Evolutionary conservation across 2,329 filamentous ascomycete genomes (phyloP).

Genomic region (Alternaria sp.): DNA sequence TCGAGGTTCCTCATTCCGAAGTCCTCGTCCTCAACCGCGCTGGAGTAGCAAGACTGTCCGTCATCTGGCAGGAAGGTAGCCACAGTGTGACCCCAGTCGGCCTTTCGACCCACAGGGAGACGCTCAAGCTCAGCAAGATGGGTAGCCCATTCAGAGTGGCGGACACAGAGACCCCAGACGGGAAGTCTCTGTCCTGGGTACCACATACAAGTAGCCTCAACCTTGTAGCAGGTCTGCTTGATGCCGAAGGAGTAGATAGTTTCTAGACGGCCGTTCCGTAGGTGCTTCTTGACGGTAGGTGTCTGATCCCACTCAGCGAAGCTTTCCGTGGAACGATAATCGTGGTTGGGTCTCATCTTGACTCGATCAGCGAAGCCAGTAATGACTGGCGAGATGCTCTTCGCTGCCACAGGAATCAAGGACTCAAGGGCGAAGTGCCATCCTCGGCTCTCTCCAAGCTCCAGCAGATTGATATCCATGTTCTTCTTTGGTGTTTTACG

Average conservation of each 20-base stretch:
- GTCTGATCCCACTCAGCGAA: constrained; percentile 30
- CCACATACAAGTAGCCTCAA: constrained; percentile 38
- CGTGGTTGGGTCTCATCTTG: constrained; percentile 22
- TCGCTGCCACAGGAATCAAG: constrained; percentile 22
- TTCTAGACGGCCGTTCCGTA: constrained; percentile 28
- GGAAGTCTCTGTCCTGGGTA: constrained; percentile 25
- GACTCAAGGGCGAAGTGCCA: constrained; percentile 43
- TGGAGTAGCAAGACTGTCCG: constrained; percentile 19
- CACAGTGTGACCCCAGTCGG: constrained; percentile 30
- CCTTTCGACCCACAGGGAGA: constrained; percentile 29
- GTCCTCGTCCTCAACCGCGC: constrained; percentile 12
- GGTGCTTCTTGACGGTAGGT: constrained; percentile 18
- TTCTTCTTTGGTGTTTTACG: constrained; percentile 21
- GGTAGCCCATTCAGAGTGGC: constrained; percentile 38
- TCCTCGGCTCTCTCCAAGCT: constrained; percentile 36
- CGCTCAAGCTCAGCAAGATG: constrained; percentile 36
- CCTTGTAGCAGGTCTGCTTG: constrained; percentile 34
- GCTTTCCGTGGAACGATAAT: constrained; percentile 13
- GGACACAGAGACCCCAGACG: constrained; percentile 42
- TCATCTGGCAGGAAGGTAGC: constrained; percentile 38
- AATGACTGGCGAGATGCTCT: constrained; percentile 30
- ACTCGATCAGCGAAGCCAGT: constrained; percentile 30
- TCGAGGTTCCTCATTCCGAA: constrained; percentile 7
- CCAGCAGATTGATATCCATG: constrained; percentile 44
- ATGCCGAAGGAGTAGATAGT: constrained; percentile 42